A percentile compares a stretch with the other conserved stretches of the same genome.
Conservation (phyloP, 305 asterid species). For the Fraxinus sp. region DNA sequence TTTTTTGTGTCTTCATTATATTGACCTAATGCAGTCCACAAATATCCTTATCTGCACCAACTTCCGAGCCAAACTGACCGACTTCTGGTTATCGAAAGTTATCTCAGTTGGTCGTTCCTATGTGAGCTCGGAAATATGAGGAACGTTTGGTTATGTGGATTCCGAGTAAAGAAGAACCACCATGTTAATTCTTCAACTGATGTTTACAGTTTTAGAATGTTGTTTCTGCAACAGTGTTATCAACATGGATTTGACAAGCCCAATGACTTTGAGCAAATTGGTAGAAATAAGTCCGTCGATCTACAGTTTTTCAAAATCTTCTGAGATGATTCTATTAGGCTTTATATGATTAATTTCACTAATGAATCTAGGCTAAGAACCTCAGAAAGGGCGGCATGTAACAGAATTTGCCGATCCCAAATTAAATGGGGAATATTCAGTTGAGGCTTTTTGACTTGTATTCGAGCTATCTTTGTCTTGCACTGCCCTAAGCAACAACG, state of each 20-base stretch:
- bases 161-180: slow-evolving; percentile 68
- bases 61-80: slow-evolving; percentile 63
- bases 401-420: slow-evolving; percentile 67
- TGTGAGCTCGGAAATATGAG: slow-evolving; percentile 82
- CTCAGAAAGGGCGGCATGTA: slow-evolving; percentile 52
- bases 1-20: neutral
- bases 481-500: slow-evolving; percentile 64
- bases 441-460: slow-evolving; percentile 51
- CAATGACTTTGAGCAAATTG: slow-evolving; percentile 65
- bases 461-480: slow-evolving; percentile 57
- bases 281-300: slow-evolving; percentile 29
- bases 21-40: slow-evolving; percentile 53
- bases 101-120: slow-evolving; percentile 58
- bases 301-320: neutral
- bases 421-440: slow-evolving; percentile 51
- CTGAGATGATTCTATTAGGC: neutral
- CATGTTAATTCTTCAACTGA: slow-evolving; percentile 75
- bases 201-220: slow-evolving; percentile 77
- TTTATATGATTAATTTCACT: neutral
- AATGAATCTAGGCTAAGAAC: slow-evolving; percentile 52
- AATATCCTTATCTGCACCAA: slow-evolving; percentile 58
- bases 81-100: slow-evolving; percentile 73
- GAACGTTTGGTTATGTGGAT: slow-evolving; percentile 83
- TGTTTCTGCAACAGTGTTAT: slow-evolving; percentile 70
- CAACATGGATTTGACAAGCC: slow-evolving; percentile 55